Evolutionary conservation across 176 grass and related monocot genomes (phyloP).

Genomic region (Musa troglodytarum): DNA sequence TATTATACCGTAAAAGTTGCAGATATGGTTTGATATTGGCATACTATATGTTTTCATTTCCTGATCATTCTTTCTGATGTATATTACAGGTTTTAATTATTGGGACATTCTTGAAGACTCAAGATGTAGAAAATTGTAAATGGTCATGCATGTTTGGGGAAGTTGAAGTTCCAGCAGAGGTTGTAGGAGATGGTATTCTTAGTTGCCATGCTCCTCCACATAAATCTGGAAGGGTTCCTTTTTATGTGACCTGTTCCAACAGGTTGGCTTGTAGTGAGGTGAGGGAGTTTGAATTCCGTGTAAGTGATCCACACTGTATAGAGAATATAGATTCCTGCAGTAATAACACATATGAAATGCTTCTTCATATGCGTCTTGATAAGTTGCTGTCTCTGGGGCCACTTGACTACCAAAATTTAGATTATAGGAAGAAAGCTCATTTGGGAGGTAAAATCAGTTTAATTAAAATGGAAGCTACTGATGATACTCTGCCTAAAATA

Average conservation of each 20-base stretch:
- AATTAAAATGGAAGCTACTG: slow-evolving; percentile 44
- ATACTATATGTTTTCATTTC: slow-evolving; percentile 1
- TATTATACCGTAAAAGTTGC: neutral
- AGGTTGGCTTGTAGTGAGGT: slow-evolving; percentile 93
- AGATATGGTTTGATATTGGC: neutral
- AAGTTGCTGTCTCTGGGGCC: slow-evolving; percentile 63
- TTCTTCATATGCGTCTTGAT: slow-evolving; percentile 75
- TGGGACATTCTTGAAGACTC: slow-evolving; percentile 83
- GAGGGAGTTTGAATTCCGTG: slow-evolving; percentile 83
- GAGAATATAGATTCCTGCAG: slow-evolving; percentile 32
- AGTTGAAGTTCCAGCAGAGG: slow-evolving; percentile 67
- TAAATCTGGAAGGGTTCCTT: slow-evolving; percentile 70
- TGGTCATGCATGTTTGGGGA: slow-evolving; percentile 99
- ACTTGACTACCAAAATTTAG: slow-evolving; percentile 37
- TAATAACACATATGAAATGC: slow-evolving; percentile 75
- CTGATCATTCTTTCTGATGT: slow-evolving; percentile 17
- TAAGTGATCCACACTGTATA: slow-evolving; percentile 44
- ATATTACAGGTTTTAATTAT: slow-evolving; percentile 69
- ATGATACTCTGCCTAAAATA: slow-evolving; percentile 50
- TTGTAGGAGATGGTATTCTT: slow-evolving; percentile 73
- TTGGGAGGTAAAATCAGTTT: slow-evolving; percentile 56
- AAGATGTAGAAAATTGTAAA: slow-evolving; percentile 59
- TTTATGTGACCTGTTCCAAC: slow-evolving; percentile 98
- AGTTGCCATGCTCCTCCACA: slow-evolving; percentile 69
- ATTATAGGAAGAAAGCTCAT: slow-evolving; percentile 42